Conservation (phyloP, 2,329 filamentous ascomycete species). For the Verticillium tricorpus region DNA sequence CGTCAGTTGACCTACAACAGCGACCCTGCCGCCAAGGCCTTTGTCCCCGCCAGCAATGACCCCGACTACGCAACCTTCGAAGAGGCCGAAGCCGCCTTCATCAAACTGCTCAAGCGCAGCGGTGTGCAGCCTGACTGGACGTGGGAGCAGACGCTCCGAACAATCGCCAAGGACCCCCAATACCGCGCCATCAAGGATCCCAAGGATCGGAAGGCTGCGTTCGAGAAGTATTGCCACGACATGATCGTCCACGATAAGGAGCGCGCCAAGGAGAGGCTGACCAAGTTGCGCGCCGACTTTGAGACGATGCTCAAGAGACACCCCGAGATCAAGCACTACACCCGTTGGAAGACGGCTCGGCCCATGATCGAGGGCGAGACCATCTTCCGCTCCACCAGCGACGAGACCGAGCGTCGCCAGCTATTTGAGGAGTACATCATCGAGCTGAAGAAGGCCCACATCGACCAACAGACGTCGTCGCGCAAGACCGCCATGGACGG, state of each 20-base stretch:
- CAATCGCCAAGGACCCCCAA: slow-evolving; percentile 83
- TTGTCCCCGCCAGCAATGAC: slow-evolving; percentile 62
- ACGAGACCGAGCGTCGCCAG: slow-evolving; percentile 82
- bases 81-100: slow-evolving; percentile 89
- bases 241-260: slow-evolving; percentile 90
- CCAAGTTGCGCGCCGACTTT: slow-evolving; percentile 91
- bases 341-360: slow-evolving; percentile 91
- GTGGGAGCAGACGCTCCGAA: slow-evolving; percentile 85
- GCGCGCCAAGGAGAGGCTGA: slow-evolving; percentile 84
- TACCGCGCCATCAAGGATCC: slow-evolving; percentile 92
- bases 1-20: slow-evolving; percentile 55
- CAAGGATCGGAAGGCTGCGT: slow-evolving; percentile 82
- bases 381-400: slow-evolving; percentile 85
- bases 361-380: slow-evolving; percentile 94
- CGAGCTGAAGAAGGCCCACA: slow-evolving; percentile 75
- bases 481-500: slow-evolving; percentile 83
- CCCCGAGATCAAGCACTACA: slow-evolving; percentile 95
- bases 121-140: slow-evolving; percentile 88
- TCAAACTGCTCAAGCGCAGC: slow-evolving; percentile 80
- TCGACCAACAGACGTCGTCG: slow-evolving; percentile 66
- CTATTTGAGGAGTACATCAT: slow-evolving; percentile 92
- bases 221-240: slow-evolving; percentile 92
- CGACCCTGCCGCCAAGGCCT: slow-evolving; percentile 52
- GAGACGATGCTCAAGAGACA: slow-evolving; percentile 93
- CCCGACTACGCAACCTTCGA: slow-evolving; percentile 76